Percentiles rank a stretch among this genome's conserved stretches.
These are phyloP conservation scores for Nicotiana rustica DNA, from an alignment of 305 asterid species.

Conservation along the genomic window DNA sequence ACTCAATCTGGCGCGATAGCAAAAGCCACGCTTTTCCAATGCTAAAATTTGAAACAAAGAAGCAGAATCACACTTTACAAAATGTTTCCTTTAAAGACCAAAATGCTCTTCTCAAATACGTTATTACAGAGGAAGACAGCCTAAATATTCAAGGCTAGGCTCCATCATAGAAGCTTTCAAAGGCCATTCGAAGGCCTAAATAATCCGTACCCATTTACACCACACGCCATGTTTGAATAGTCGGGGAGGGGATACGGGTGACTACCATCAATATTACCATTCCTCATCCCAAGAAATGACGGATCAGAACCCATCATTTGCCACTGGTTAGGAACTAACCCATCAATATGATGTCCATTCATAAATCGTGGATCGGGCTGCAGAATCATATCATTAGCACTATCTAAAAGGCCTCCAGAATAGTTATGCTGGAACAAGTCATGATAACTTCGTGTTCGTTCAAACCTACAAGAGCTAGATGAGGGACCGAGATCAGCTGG, in stretches of 20 bases:
- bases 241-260: constrained; percentile 64
- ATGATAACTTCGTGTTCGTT: constrained; percentile 60
- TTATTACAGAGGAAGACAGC: constrained; percentile 23
- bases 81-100: constrained; percentile 33
- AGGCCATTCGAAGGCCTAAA: constrained; percentile 81
- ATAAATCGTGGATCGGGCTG: constrained; percentile 53
- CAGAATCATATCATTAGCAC: constrained; percentile 63
- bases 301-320: constrained; percentile 69
- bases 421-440: constrained; percentile 57
- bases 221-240: constrained; percentile 57
- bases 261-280: constrained; percentile 52
- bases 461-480: constrained; percentile 64
- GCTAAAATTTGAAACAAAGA: constrained; percentile 32
- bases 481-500: constrained; percentile 55
- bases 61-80: constrained; percentile 38
- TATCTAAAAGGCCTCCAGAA: constrained; percentile 54
- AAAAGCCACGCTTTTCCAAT: constrained; percentile 17
- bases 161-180: constrained; percentile 40
- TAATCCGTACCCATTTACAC: constrained; percentile 66
- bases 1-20: constrained; percentile 27
- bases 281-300: constrained; percentile 52
- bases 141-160: constrained; percentile 33
- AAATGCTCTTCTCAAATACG: constrained; percentile 32
- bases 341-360: constrained; percentile 69
- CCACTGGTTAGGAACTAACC: constrained; percentile 73